A percentile compares a stretch with the other conserved stretches of the same genome.
These are phyloP conservation scores for Globisporangium spiculum DNA, from an alignment of 352 stramenopile species.

Conservation along the genomic window DNA sequence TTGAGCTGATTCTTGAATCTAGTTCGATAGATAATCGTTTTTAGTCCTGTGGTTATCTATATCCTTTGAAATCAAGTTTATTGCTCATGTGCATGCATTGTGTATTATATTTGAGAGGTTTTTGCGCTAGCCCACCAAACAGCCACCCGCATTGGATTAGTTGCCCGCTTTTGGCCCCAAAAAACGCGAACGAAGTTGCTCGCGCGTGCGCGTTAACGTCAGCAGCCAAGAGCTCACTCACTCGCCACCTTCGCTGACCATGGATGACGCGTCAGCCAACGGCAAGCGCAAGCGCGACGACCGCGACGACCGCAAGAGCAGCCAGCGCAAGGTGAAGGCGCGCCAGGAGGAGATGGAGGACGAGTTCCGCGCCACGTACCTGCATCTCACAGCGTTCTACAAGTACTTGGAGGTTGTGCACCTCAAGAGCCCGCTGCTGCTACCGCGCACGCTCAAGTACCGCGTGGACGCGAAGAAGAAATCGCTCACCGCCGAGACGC, in stretches of 20 bases:
- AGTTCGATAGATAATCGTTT: background rate
- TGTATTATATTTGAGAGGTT: background rate
- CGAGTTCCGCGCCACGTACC: constrained; percentile 81
- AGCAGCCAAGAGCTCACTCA: background rate
- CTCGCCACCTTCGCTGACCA: constrained; percentile 2
- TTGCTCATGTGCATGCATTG: background rate
- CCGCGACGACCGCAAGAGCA: constrained; percentile 34
- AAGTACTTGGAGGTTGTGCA: constrained; percentile 80
- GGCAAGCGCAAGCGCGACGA: constrained; percentile 73
- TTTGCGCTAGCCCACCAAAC: background rate
- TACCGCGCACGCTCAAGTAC: constrained; percentile 79
- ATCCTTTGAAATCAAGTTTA: background rate
- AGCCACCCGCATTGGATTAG: background rate
- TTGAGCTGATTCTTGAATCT: background rate
- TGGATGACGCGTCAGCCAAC: constrained; percentile 21
- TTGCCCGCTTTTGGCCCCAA: background rate
- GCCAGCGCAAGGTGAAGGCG: constrained; percentile 41
- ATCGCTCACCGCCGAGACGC: constrained; percentile 8
- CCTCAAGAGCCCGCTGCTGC: constrained; percentile 64
- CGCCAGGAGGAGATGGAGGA: constrained; percentile 75
- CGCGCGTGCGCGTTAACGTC: background rate
- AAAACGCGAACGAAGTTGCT: constrained; percentile 9
- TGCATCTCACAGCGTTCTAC: constrained; percentile 74
- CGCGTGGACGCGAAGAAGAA: constrained; percentile 33
- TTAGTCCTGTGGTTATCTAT: background rate